Percentiles rank a stretch among this genome's conserved stretches.
These are phyloP conservation scores for Daldinia eschscholtzii DNA, from an alignment of 2,329 filamentous ascomycete genomes.

Conservation along the genomic window DNA sequence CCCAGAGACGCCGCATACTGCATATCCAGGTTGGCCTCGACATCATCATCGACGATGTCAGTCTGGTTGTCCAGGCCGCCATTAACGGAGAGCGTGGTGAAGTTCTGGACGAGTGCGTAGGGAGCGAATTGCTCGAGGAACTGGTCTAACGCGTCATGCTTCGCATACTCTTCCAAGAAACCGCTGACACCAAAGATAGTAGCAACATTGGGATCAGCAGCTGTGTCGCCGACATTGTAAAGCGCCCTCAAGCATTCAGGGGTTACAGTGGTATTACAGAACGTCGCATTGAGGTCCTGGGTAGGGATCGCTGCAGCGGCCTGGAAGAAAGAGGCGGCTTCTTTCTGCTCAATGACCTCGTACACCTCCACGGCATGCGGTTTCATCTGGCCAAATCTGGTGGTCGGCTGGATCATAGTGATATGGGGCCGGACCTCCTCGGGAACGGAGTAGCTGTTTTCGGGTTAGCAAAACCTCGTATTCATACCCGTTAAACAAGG, in stretches of 20 bases:
- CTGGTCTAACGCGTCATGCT: slow-evolving; percentile 55
- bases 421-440: slow-evolving; percentile 65
- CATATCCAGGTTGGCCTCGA: slow-evolving; percentile 70
- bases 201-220: slow-evolving; percentile 51
- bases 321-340: slow-evolving; percentile 32
- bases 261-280: slow-evolving; percentile 58
- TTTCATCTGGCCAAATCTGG: slow-evolving; percentile 67
- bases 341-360: slow-evolving; percentile 51
- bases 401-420: slow-evolving; percentile 75
- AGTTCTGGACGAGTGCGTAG: slow-evolving; percentile 64
- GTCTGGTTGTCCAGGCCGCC: slow-evolving; percentile 65
- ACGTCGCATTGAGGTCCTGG: slow-evolving; percentile 44
- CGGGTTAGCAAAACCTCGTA: slow-evolving; percentile 27
- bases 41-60: slow-evolving; percentile 55
- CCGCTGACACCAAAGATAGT: slow-evolving; percentile 61
- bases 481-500: slow-evolving; percentile 6
- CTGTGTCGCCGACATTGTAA: slow-evolving; percentile 61
- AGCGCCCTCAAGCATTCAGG: slow-evolving; percentile 63
- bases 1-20: slow-evolving; percentile 67
- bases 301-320: slow-evolving; percentile 36
- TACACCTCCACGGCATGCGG: slow-evolving; percentile 59
- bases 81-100: slow-evolving; percentile 68
- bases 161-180: slow-evolving; percentile 52
- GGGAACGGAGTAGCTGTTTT: slow-evolving; percentile 70
- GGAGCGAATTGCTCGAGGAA: slow-evolving; percentile 67